A percentile compares a stretch with the other conserved stretches of the same genome.
These are phyloP conservation scores for Iodosphaeria phyllophila DNA, from an alignment of 2,329 filamentous ascomycete species.

Conservation along the genomic window DNA sequence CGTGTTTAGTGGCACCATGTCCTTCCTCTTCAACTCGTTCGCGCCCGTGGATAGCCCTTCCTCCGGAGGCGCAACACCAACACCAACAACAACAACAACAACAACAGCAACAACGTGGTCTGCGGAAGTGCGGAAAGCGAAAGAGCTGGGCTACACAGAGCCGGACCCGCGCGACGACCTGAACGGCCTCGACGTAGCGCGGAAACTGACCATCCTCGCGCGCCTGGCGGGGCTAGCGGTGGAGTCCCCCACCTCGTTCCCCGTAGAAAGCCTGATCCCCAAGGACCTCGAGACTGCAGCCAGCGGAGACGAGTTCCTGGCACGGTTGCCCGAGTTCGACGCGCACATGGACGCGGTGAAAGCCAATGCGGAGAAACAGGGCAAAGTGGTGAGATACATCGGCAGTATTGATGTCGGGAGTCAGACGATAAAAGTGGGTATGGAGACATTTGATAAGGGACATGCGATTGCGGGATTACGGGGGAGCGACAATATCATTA, in stretches of 20 bases:
- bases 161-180: slow-evolving; percentile 74
- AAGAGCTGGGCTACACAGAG: slow-evolving; percentile 82
- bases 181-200: slow-evolving; percentile 78
- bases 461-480: slow-evolving; percentile 88
- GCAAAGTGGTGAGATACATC: slow-evolving; percentile 87
- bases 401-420: slow-evolving; percentile 77
- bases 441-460: slow-evolving; percentile 74
- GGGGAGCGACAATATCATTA: slow-evolving; percentile 98
- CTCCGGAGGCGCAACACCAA: too few species aligned
- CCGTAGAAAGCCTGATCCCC: slow-evolving; percentile 85
- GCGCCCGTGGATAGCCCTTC: slow-evolving; percentile 62
- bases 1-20: slow-evolving; percentile 95
- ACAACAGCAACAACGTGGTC: too few species aligned
- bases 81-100: too few species aligned
- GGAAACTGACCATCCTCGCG: slow-evolving; percentile 89
- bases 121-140: slow-evolving; percentile 78
- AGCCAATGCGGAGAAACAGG: slow-evolving; percentile 63
- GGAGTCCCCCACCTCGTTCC: slow-evolving; percentile 72
- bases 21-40: slow-evolving; percentile 95
- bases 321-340: slow-evolving; percentile 65
- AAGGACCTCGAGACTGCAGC: slow-evolving; percentile 60
- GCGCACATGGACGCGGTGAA: slow-evolving; percentile 79
- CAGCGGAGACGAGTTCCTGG: slow-evolving; percentile 73
- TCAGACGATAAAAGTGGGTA: slow-evolving; percentile 72
- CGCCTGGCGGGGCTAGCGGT: slow-evolving; percentile 68